Evolutionary conservation across 495 filamentous ascomycete genomes (phyloP).

Genomic region (Tetracladium setigerum): DNA sequence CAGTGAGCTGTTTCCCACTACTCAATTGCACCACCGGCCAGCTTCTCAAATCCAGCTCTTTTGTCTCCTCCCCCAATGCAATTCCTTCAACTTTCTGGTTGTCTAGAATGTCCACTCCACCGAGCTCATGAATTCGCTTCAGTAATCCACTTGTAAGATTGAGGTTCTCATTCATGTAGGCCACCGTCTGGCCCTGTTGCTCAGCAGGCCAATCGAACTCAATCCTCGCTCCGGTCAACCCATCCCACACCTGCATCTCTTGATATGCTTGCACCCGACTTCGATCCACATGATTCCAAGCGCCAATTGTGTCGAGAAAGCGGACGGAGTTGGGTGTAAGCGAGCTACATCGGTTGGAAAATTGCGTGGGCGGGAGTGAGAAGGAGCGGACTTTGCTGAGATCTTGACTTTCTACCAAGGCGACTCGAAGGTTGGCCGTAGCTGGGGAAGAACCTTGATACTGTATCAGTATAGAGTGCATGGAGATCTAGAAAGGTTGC

Average conservation of each 20-base stretch:
- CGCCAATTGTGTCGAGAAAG: constrained; percentile 71
- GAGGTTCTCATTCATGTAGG: constrained; percentile 93
- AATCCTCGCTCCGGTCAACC: constrained; percentile 76
- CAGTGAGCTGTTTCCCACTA: constrained; percentile 53
- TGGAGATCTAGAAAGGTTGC: constrained; percentile 3
- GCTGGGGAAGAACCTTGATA: constrained; percentile 52
- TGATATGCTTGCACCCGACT: constrained; percentile 78
- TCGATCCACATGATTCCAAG: constrained; percentile 68
- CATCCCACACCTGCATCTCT: constrained; percentile 96
- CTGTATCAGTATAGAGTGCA: constrained; percentile 5
- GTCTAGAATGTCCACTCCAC: constrained; percentile 61
- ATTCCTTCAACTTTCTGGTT: constrained; percentile 71
- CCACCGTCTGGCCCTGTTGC: constrained; percentile 51
- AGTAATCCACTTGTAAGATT: constrained; percentile 78
- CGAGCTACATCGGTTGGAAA: constrained; percentile 91
- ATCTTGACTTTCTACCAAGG: constrained; percentile 85
- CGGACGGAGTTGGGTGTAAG: constrained; percentile 76
- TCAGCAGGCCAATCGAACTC: constrained; percentile 68
- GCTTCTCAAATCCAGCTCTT: constrained; percentile 65
- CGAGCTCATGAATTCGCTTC: constrained; percentile 58
- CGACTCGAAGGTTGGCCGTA: constrained; percentile 72
- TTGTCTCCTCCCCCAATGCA: constrained; percentile 58
- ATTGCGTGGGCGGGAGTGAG: constrained; percentile 58
- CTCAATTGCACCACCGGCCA: constrained; percentile 79
- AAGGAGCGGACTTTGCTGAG: constrained; percentile 56